Evolutionary conservation across 345 rosid species (phyloP).

Genomic region (Lenwebbia sp.): DNA sequence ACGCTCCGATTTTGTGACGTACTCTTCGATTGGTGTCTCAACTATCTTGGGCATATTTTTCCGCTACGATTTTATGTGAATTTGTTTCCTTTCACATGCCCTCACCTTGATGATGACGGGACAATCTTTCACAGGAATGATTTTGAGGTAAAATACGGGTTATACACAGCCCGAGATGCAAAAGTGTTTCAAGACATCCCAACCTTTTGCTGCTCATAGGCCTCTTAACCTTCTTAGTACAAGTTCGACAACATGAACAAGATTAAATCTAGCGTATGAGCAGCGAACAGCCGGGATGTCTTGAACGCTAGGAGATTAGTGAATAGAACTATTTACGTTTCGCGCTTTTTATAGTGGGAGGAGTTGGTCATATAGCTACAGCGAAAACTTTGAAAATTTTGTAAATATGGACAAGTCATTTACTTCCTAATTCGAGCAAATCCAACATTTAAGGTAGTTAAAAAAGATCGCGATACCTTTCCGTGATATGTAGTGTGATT

Average conservation of each 20-base stretch:
- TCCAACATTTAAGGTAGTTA: background rate
- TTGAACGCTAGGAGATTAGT: background rate
- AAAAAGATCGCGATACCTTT: background rate
- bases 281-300: background rate
- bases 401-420: background rate
- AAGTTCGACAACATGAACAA: background rate
- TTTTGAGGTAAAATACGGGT: background rate
- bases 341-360: background rate
- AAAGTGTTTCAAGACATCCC: background rate
- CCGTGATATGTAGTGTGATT: background rate
- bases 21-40: too few relatives aligned
- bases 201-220: background rate
- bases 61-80: too few relatives aligned
- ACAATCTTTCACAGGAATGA: background rate
- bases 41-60: too few relatives aligned
- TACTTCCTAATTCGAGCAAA: background rate
- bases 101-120: background rate
- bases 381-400: background rate
- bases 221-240: background rate
- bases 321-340: background rate
- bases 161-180: background rate
- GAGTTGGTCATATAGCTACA: background rate
- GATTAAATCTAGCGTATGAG: background rate
- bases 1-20: too few relatives aligned
- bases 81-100: too few relatives aligned